phyloP scores from a whole-genome alignment of 805 yeast genomes.

The Cyberlindnera sargentensis region DNA sequence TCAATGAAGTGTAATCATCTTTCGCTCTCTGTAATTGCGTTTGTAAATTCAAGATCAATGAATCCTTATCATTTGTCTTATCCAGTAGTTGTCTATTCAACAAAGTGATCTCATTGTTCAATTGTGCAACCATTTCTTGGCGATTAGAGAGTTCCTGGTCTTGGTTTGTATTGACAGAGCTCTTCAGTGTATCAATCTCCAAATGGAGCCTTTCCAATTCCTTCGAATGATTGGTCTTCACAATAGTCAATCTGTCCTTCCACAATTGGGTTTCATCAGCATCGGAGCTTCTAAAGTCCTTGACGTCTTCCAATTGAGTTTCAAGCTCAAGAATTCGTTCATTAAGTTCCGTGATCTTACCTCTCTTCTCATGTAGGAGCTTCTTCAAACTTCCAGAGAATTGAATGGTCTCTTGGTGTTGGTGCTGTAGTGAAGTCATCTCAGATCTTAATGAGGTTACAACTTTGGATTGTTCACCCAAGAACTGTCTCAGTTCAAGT shows the following conservation, averaged over 20 bases:
- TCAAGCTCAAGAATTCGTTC: slow-evolving; percentile 12
- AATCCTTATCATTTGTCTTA: slow-evolving; percentile 10
- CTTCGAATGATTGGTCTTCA: slow-evolving; percentile 18
- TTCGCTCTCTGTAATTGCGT: slow-evolving; percentile 7
- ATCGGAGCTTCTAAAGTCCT: slow-evolving; percentile 1
- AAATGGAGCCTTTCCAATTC: slow-evolving; percentile 14
- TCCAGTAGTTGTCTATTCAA: slow-evolving; percentile 9
- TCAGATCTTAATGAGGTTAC: slow-evolving; percentile 13
- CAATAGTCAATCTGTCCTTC: slow-evolving; percentile 17
- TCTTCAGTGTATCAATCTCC: slow-evolving; percentile 12
- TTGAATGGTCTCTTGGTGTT: slow-evolving; percentile 12
- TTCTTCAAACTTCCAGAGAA: slow-evolving; percentile 9
- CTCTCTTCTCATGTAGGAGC: slow-evolving; percentile 14
- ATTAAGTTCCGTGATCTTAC: slow-evolving; percentile 8
- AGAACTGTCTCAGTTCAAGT: slow-evolving; percentile 9
- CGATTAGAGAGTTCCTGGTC: slow-evolving; percentile 9
- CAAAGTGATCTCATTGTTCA: slow-evolving; percentile 12
- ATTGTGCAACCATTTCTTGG: slow-evolving; percentile 11
- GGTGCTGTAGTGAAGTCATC: slow-evolving; percentile 6
- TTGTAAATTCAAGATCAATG: slow-evolving; percentile 8
- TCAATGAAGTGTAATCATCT: slow-evolving; percentile 15
- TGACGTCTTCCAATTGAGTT: slow-evolving; percentile 9
- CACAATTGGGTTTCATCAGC: slow-evolving; percentile 16
- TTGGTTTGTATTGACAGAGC: not conserved
- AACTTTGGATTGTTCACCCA: slow-evolving; percentile 10